Conservation (phyloP, 345 rosid genomes). For the Salix brachista region DNA sequence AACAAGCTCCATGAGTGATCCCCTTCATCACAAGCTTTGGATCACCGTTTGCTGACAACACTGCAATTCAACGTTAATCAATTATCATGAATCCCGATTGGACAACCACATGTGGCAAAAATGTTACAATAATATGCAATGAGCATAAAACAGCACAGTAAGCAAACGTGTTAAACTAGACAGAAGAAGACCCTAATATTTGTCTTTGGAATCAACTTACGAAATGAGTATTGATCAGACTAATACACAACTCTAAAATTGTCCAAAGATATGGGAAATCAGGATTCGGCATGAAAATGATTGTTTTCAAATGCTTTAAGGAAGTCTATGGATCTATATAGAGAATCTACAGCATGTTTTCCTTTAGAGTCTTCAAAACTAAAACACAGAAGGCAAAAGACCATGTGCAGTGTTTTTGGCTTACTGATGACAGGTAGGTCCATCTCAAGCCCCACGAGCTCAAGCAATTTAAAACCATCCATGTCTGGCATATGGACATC, state of each 20-base stretch:
- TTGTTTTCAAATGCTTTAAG: not conserved
- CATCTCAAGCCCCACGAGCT: conserved; percentile 82
- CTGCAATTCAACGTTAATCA: conserved; percentile 9
- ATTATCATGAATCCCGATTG: not conserved
- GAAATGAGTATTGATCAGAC: not conserved
- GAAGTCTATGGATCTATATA: not conserved
- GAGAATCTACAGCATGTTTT: not conserved
- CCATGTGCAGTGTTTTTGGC: conserved; percentile 15
- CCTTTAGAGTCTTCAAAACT: not conserved
- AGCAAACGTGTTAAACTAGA: not conserved
- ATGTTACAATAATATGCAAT: not conserved
- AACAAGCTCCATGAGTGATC: conserved; percentile 39
- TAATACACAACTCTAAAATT: not conserved
- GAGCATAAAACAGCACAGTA: not conserved
- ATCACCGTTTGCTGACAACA: conserved; percentile 34
- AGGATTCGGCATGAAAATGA: not conserved
- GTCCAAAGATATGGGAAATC: not conserved
- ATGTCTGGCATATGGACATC: conserved; percentile 86
- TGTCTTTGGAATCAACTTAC: conserved; percentile 3
- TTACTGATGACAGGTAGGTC: conserved; percentile 81
- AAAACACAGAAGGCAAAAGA: not conserved
- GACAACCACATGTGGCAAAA: not conserved
- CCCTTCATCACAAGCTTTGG: conserved; percentile 39
- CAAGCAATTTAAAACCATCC: conserved; percentile 81
- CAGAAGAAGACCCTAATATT: not conserved